phyloP scores from a whole-genome alignment of 1,284 basidiomycete genomes.

The Anthracocystis walkeri region DNA sequence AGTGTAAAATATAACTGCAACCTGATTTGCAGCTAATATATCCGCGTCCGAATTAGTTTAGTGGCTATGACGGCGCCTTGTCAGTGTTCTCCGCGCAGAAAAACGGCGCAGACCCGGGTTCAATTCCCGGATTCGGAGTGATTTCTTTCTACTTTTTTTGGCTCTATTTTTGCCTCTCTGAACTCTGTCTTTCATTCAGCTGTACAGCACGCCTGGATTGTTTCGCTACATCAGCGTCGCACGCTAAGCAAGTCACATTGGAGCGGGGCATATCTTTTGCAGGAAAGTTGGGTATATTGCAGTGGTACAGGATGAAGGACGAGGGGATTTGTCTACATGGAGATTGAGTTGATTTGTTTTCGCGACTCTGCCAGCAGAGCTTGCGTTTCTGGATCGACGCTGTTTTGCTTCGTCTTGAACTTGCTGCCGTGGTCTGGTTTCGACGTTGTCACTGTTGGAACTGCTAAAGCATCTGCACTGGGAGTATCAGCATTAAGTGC shows the following conservation, averaged over 20 bases:
- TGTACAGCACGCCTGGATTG: too few relatives aligned
- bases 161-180: background rate
- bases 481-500: constrained; percentile 21
- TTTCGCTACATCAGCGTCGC: too few relatives aligned
- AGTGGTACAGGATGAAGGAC: background rate
- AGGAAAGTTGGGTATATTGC: constrained; percentile 21
- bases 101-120: constrained; percentile 57
- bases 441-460: background rate
- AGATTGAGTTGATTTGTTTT: constrained; percentile 39
- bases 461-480: background rate
- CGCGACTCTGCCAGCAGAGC: constrained; percentile 31
- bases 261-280: background rate
- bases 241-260: too few relatives aligned
- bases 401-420: background rate
- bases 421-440: background rate
- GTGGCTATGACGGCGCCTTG: constrained; percentile 63
- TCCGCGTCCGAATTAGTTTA: constrained; percentile 58
- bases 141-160: constrained; percentile 19
- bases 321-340: constrained; percentile 4
- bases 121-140: constrained; percentile 57
- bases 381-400: constrained; percentile 31
- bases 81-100: constrained; percentile 49
- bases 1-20: constrained; percentile 1
- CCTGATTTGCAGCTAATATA: background rate
- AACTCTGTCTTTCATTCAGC: constrained; percentile 3